Percentiles rank a stretch among this genome's conserved stretches.
These are phyloP conservation scores for Phylloporus arenicola DNA, from an alignment of 768 basidiomycete genomes.

Conservation along the genomic window DNA sequence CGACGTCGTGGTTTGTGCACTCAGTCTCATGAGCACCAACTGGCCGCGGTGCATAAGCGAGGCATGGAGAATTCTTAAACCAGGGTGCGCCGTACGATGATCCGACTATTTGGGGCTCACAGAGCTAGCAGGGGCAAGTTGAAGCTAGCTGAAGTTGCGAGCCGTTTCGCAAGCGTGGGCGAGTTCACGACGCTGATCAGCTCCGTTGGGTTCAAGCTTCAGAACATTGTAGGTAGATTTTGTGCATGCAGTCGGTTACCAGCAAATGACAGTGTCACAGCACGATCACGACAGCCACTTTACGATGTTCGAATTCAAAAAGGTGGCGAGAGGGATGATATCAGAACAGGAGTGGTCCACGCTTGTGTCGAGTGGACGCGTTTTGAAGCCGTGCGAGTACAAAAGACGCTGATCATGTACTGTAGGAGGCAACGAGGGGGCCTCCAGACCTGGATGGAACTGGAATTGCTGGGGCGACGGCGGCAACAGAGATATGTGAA, in stretches of 20 bases:
- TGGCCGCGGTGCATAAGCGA: conserved; percentile 91
- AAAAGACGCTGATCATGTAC: conserved; percentile 59
- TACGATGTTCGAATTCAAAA: conserved; percentile 75
- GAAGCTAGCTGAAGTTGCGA: conserved; percentile 85
- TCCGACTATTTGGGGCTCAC: conserved; percentile 4
- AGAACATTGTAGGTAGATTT: conserved; percentile 49
- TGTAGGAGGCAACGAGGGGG: too few relatives aligned
- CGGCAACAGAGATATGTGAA: too few relatives aligned
- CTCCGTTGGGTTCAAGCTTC: conserved; percentile 69
- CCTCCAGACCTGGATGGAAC: too few relatives aligned
- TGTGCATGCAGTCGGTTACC: background rate
- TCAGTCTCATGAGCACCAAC: conserved; percentile 96
- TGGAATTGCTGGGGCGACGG: too few relatives aligned
- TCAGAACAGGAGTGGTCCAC: conserved; percentile 56
- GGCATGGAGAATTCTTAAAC: conserved; percentile 80
- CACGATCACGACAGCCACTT: conserved; percentile 83
- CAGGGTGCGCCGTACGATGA: conserved; percentile 50
- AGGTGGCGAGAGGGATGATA: conserved; percentile 44
- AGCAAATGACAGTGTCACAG: conserved; percentile 35
- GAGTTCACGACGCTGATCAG: conserved; percentile 60
- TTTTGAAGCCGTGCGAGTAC: conserved; percentile 89
- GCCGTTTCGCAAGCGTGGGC: conserved; percentile 66
- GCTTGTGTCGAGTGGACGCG: conserved; percentile 44
- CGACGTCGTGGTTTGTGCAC: conserved; percentile 87
- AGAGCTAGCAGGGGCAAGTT: conserved; percentile 58